Conservation (phyloP, 225 moss, liverwort and hornwort genomes). For the Climacium dendroides region DNA sequence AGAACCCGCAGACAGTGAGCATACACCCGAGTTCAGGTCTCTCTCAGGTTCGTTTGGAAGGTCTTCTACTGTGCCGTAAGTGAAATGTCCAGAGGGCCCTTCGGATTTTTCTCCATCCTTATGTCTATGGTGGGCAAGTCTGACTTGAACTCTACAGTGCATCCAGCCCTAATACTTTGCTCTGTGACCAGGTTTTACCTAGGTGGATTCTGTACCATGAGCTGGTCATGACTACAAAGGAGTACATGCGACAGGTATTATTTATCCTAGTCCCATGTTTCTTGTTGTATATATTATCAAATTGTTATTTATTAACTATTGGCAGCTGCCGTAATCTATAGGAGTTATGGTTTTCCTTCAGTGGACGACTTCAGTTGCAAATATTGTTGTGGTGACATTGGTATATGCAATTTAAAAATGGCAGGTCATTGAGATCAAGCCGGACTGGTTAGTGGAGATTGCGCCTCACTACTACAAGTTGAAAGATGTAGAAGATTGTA, state of each 20-base stretch:
- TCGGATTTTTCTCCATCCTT: not conserved
- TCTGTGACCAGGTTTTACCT: conserved; percentile 43
- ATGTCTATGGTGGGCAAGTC: not conserved
- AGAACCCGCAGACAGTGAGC: conserved; percentile 75
- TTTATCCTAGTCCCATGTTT: not conserved
- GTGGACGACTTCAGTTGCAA: not conserved
- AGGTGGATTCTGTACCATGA: conserved; percentile 95
- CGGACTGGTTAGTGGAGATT: conserved; percentile 93
- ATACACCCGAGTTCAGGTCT: conserved; percentile 96
- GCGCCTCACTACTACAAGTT: conserved; percentile 92
- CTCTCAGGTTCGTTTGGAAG: conserved; percentile 34
- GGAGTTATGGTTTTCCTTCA: not conserved
- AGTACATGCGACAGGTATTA: conserved; percentile 89
- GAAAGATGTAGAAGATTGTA: conserved; percentile 84
- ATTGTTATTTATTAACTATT: not conserved
- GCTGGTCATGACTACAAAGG: conserved; percentile 81
- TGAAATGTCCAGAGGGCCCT: not conserved
- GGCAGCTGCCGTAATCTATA: not conserved
- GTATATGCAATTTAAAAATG: not conserved
- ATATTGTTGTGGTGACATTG: not conserved
- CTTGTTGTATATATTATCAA: not conserved
- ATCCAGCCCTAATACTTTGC: not conserved
- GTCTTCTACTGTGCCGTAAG: not conserved
- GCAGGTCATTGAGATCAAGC: conserved; percentile 84
- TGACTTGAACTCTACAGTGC: not conserved